A percentile compares a stretch with the other conserved stretches of the same genome.
These are phyloP conservation scores for Diaporthe sp. DNA, from an alignment of 2,329 filamentous ascomycete species.

Conservation along the genomic window DNA sequence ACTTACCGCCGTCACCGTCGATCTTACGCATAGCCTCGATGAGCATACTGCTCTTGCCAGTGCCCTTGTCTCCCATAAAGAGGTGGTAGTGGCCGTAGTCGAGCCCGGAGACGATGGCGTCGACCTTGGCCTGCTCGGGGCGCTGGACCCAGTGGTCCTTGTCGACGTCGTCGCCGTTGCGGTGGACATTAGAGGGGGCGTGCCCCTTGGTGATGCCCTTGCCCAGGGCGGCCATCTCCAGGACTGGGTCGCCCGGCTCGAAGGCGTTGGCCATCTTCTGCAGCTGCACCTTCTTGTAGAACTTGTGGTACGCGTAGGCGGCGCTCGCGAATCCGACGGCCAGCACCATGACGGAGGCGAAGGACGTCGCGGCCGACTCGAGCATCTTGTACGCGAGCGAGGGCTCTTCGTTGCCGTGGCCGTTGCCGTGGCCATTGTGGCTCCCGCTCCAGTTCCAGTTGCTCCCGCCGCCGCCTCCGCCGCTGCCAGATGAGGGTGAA, in stretches of 20 bases:
- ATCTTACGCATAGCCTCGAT: constrained; percentile 95
- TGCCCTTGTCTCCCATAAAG: constrained; percentile 94
- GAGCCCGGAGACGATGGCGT: constrained; percentile 84
- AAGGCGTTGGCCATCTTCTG: constrained; percentile 95
- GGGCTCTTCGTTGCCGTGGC: constrained; percentile 47
- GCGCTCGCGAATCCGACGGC: constrained; percentile 75
- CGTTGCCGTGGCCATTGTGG: constrained; percentile 28
- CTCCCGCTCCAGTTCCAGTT: no score
- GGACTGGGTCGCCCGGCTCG: constrained; percentile 89
- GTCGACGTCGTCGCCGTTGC: constrained; percentile 49
- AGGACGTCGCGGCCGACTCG: constrained; percentile 81
- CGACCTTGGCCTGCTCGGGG: constrained; percentile 84
- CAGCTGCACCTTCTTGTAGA: constrained; percentile 93
- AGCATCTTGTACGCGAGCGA: constrained; percentile 73
- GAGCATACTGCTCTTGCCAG: constrained; percentile 96
- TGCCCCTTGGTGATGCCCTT: constrained; percentile 65
- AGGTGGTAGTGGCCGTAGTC: constrained; percentile 89
- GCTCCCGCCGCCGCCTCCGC: neutral
- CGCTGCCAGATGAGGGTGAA: constrained; percentile 33
- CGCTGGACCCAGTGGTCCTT: constrained; percentile 84
- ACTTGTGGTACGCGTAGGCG: constrained; percentile 83
- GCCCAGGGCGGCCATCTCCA: constrained; percentile 80
- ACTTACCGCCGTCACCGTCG: constrained; percentile 77
- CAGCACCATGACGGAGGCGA: constrained; percentile 81
- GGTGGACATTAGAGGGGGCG: constrained; percentile 17